Evolutionary conservation across 441 rosid species (phyloP).

Genomic region (Corymbia citriodora): DNA sequence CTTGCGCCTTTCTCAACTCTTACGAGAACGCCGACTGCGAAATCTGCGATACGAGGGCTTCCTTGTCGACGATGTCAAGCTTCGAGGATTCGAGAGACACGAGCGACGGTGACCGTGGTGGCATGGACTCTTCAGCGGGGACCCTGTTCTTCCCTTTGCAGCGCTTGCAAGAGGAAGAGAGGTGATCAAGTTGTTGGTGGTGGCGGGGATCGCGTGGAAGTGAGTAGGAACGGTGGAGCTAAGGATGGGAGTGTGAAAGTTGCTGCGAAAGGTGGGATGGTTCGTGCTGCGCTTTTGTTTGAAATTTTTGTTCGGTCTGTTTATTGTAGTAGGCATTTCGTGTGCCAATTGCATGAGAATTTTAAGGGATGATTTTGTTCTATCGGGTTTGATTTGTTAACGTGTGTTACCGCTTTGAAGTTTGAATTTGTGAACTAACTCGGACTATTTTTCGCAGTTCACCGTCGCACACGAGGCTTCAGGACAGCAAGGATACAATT

Average conservation of each 20-base stretch:
- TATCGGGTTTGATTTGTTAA: not conserved
- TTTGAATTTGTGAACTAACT: not conserved
- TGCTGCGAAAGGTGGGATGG: constrained; percentile 32
- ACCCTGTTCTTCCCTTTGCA: constrained; percentile 75
- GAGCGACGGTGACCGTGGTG: constrained; percentile 23
- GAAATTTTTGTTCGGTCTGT: not conserved
- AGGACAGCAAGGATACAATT: not conserved
- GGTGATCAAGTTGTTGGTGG: constrained; percentile 20
- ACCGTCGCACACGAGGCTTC: not conserved
- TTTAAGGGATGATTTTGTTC: not conserved
- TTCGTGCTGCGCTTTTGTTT: not conserved
- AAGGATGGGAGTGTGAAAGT: constrained; percentile 28
- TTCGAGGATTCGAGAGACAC: constrained; percentile 48
- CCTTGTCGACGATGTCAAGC: constrained; percentile 32
- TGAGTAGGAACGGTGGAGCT: constrained; percentile 24
- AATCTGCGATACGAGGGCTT: constrained; percentile 52
- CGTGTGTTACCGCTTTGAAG: not conserved
- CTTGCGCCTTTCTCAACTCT: constrained; percentile 79
- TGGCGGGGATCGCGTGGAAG: constrained; percentile 17
- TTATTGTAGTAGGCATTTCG: not conserved
- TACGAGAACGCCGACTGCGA: constrained; percentile 58
- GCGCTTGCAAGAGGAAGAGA: constrained; percentile 53
- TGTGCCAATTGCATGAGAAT: no score
- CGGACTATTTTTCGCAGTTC: not conserved
- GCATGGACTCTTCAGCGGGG: constrained; percentile 50